Conservation (phyloP, 139 green algal species). For the Volvox africanus region DNA sequence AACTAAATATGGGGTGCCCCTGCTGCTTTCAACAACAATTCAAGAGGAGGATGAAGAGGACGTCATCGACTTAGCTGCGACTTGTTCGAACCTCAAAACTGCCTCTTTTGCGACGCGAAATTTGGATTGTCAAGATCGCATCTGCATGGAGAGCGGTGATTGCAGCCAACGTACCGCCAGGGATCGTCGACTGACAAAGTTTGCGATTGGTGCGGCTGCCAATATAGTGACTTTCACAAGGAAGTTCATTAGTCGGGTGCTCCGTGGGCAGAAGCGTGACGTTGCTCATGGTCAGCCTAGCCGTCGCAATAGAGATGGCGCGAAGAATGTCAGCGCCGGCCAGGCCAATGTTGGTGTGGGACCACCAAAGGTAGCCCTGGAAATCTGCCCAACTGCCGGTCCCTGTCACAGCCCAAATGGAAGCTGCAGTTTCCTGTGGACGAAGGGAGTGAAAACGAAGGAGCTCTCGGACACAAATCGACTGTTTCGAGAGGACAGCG, state of each 20-base stretch:
- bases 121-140: too few species aligned
- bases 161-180: background rate
- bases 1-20: background rate
- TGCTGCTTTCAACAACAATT: conserved; percentile 21
- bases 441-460: background rate
- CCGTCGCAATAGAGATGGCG: background rate
- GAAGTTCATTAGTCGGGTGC: background rate
- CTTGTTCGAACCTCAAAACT: too few species aligned
- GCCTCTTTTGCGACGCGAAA: too few species aligned
- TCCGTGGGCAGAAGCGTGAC: background rate
- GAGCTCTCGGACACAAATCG: too few species aligned
- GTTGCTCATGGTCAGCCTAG: background rate
- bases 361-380: too few species aligned
- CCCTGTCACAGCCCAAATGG: background rate
- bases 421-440: background rate
- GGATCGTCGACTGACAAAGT: background rate
- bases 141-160: too few species aligned
- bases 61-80: background rate
- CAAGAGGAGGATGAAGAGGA: conserved; percentile 20
- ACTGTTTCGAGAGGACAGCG: too few species aligned
- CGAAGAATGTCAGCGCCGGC: background rate
- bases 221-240: background rate
- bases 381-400: background rate
- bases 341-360: background rate
- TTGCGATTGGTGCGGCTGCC: background rate